Conservation (phyloP, 768 basidiomycete species). For the Pleurotus pulmonarius region DNA sequence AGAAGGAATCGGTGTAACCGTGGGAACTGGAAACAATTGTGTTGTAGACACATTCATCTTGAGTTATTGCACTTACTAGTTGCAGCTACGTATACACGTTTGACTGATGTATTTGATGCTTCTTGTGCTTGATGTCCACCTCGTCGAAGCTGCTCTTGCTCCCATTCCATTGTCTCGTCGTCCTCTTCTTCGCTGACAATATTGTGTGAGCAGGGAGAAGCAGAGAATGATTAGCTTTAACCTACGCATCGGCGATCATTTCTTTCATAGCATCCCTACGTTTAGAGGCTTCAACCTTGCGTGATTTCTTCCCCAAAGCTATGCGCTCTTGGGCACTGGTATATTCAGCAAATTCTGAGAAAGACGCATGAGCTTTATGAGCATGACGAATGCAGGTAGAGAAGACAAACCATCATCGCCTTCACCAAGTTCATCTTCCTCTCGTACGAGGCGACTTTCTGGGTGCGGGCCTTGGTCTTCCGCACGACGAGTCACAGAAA, state of each 20-base stretch:
- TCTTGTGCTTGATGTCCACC: slow-evolving; percentile 52
- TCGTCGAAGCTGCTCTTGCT: slow-evolving; percentile 75
- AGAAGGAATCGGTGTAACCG: slow-evolving; percentile 56
- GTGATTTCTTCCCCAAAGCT: slow-evolving; percentile 78
- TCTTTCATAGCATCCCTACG: slow-evolving; percentile 70
- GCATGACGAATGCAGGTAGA: background rate
- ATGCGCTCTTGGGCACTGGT: slow-evolving; percentile 87
- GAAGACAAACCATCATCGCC: slow-evolving; percentile 72
- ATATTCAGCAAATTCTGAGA: slow-evolving; percentile 77
- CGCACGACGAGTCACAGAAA: slow-evolving; percentile 58
- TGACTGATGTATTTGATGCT: slow-evolving; percentile 32
- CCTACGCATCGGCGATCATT: slow-evolving; percentile 79
- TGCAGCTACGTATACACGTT: slow-evolving; percentile 65
- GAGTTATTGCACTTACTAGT: slow-evolving; percentile 47
- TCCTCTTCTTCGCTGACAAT: slow-evolving; percentile 67
- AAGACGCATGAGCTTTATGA: background rate
- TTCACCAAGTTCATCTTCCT: slow-evolving; percentile 87
- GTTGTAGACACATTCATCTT: background rate
- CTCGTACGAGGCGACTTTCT: slow-evolving; percentile 74
- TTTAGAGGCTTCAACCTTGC: slow-evolving; percentile 66
- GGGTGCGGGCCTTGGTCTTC: slow-evolving; percentile 73
- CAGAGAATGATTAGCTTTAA: slow-evolving; percentile 11
- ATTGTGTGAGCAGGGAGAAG: background rate
- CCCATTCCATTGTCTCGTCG: slow-evolving; percentile 85
- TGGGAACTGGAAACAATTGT: slow-evolving; percentile 52